Conservation (phyloP, 306 rosid species). For the Casuarina cunninghamiana region DNA sequence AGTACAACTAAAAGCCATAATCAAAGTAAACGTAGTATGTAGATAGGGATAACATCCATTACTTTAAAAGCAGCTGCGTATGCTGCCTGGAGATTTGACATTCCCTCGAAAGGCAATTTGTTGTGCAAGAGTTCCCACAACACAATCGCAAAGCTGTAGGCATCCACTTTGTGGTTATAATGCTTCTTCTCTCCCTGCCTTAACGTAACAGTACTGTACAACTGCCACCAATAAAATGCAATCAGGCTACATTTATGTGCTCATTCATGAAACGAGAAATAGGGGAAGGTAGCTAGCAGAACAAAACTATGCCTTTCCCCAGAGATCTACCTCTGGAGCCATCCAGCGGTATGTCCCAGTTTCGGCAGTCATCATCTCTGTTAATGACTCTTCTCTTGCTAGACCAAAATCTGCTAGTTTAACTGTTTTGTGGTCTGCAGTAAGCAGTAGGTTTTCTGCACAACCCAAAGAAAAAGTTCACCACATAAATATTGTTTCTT, state of each 20-base stretch:
- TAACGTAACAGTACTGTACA: slow-evolving; percentile 91
- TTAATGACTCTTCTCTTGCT: slow-evolving; percentile 91
- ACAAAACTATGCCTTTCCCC: slow-evolving; percentile 16
- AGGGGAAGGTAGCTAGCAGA: slow-evolving; percentile 10
- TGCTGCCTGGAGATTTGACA: slow-evolving; percentile 98
- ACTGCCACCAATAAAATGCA: slow-evolving; percentile 46
- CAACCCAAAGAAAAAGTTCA: slow-evolving; percentile 23
- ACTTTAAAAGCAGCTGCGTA: slow-evolving; percentile 97
- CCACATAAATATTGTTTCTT: slow-evolving; percentile 13
- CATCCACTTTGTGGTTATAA: slow-evolving; percentile 95
- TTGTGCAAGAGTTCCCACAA: slow-evolving; percentile 95
- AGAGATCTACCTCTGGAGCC: slow-evolving; percentile 83
- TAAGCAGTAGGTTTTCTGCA: slow-evolving; percentile 87
- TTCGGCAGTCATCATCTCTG: slow-evolving; percentile 98
- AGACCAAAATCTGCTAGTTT: slow-evolving; percentile 95
- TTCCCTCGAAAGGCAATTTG: slow-evolving; percentile 95
- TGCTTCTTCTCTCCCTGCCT: slow-evolving; percentile 98
- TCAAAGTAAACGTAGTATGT: background rate
- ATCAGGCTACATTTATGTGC: slow-evolving; percentile 7
- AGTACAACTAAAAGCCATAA: slow-evolving; percentile 6
- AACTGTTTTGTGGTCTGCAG: slow-evolving; percentile 74
- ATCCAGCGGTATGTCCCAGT: slow-evolving; percentile 98
- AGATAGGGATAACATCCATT: slow-evolving; percentile 16
- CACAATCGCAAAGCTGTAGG: slow-evolving; percentile 90
- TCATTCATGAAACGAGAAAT: slow-evolving; percentile 7